Conservation (phyloP, 2,329 filamentous ascomycete species). For the Neoscytalidium dimidiatum region DNA sequence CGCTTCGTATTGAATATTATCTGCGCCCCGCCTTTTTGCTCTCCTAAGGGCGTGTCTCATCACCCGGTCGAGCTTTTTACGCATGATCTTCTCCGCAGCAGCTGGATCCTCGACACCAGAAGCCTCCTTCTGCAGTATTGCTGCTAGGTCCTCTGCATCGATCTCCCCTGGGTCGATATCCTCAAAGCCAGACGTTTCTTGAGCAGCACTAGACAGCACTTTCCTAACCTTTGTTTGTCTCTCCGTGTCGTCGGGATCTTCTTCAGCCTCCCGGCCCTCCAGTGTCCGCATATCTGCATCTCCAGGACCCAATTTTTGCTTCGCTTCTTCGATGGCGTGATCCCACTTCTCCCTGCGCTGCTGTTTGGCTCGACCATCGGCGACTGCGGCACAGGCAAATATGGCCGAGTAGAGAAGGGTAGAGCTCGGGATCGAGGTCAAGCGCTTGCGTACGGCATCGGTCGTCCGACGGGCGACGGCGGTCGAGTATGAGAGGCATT, state of each 20-base stretch:
- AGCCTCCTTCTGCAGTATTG: neutral
- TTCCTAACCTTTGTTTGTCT: too few relatives aligned
- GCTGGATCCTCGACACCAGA: neutral
- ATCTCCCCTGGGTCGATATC: neutral
- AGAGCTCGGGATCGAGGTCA: constrained; percentile 55
- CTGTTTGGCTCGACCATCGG: constrained; percentile 63
- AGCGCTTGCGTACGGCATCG: constrained; percentile 53
- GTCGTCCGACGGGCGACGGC: constrained; percentile 53
- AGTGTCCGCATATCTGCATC: neutral
- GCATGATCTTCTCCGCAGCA: neutral
- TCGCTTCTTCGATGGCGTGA: constrained; percentile 58
- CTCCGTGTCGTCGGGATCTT: neutral
- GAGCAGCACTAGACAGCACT: too few relatives aligned
- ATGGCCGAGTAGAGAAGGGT: constrained; percentile 70
- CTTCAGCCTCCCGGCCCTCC: neutral
- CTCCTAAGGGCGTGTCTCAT: neutral
- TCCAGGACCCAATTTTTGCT: constrained; percentile 44
- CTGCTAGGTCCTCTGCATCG: neutral
- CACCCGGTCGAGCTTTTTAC: neutral
- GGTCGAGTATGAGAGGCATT: constrained; percentile 56
- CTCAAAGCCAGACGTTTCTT: neutral
- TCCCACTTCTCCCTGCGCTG: constrained; percentile 63
- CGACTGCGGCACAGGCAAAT: constrained; percentile 64
- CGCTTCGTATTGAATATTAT: neutral
- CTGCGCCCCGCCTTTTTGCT: too few relatives aligned